Evolutionary conservation across 163 green algal species (phyloP).

Genomic region (Prototheca wickerhamii): DNA sequence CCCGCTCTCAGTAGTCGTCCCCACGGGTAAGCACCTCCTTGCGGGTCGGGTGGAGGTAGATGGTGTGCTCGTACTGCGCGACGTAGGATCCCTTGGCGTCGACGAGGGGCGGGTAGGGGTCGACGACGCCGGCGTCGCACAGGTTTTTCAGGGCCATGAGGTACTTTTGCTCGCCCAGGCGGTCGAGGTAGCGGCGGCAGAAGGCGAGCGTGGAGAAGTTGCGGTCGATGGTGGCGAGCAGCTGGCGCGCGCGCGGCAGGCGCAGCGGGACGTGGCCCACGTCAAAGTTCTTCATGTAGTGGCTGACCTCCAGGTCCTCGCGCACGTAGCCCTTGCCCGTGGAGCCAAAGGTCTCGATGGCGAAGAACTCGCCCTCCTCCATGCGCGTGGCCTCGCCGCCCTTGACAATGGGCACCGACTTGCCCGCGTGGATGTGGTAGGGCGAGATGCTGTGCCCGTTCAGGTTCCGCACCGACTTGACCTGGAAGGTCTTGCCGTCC

Average conservation of each 20-base stretch:
- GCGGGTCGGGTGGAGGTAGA: conserved; percentile 86
- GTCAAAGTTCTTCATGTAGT: conserved; percentile 99
- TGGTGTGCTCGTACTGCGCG: conserved; percentile 92
- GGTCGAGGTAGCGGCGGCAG: conserved; percentile 89
- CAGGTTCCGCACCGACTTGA: conserved; percentile 83
- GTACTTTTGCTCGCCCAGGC: conserved; percentile 95
- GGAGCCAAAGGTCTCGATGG: conserved; percentile 97
- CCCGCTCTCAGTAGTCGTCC: conserved; percentile 87
- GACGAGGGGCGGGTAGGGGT: conserved; percentile 91
- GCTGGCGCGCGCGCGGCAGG: conserved; percentile 84
- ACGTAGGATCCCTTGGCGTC: conserved; percentile 90
- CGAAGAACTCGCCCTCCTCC: conserved; percentile 99
- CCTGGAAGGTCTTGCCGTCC: conserved; percentile 81
- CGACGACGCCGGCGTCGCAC: conserved; percentile 83
- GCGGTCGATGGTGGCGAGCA: conserved; percentile 88
- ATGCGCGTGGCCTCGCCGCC: conserved; percentile 90
- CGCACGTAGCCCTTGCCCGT: conserved; percentile 82
- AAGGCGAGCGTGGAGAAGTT: conserved; percentile 99
- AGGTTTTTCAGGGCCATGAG: conserved; percentile 98
- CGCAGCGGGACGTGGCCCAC: conserved; percentile 87
- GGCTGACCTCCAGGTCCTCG: conserved; percentile 93
- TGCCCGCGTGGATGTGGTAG: conserved; percentile 97
- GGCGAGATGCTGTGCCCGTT: conserved; percentile 95
- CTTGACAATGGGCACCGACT: conserved; percentile 97
- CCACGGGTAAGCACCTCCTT: conserved; percentile 96